Evolutionary conservation across 1,284 basidiomycete genomes (phyloP).

Genomic region (Ustilago sp.): DNA sequence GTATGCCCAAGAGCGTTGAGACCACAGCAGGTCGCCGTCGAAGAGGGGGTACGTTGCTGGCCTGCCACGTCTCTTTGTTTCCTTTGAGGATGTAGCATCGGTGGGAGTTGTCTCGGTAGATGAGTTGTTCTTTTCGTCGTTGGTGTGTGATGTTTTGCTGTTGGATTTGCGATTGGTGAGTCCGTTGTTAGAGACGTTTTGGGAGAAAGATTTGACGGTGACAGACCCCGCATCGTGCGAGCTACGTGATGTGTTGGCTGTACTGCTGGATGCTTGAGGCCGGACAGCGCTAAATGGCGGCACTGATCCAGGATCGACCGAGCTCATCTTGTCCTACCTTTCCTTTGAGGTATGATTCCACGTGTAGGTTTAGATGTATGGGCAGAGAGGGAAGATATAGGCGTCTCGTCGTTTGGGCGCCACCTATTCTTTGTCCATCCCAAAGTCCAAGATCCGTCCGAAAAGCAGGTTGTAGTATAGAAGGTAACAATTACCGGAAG

Average conservation of each 20-base stretch:
- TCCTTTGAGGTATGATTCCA: too few relatives aligned
- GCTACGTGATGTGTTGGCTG: constrained; percentile 17
- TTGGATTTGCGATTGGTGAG: constrained; percentile 21
- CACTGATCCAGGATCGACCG: constrained; percentile 40
- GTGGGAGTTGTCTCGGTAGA: background rate
- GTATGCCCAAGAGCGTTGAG: constrained; percentile 63
- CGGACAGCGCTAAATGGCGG: constrained; percentile 29
- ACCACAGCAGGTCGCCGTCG: constrained; percentile 63
- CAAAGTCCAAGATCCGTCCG: too few relatives aligned
- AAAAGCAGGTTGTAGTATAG: too few relatives aligned
- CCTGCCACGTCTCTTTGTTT: background rate
- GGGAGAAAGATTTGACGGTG: constrained; percentile 28
- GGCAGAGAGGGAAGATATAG: too few relatives aligned
- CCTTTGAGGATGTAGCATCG: background rate
- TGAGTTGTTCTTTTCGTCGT: background rate
- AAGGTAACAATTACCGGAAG: too few relatives aligned
- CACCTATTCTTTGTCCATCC: too few relatives aligned
- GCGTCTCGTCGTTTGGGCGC: too few relatives aligned
- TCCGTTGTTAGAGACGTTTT: constrained; percentile 19
- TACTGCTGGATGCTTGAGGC: constrained; percentile 7
- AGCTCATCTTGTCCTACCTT: constrained; percentile 25
- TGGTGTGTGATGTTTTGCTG: constrained; percentile 5
- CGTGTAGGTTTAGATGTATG: too few relatives aligned
- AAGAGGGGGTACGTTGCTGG: constrained; percentile 41
- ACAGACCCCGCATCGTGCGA: constrained; percentile 29